These are phyloP conservation scores for Ramalina intermedia DNA, from an alignment of 495 filamentous ascomycete species.

Conservation along the genomic window DNA sequence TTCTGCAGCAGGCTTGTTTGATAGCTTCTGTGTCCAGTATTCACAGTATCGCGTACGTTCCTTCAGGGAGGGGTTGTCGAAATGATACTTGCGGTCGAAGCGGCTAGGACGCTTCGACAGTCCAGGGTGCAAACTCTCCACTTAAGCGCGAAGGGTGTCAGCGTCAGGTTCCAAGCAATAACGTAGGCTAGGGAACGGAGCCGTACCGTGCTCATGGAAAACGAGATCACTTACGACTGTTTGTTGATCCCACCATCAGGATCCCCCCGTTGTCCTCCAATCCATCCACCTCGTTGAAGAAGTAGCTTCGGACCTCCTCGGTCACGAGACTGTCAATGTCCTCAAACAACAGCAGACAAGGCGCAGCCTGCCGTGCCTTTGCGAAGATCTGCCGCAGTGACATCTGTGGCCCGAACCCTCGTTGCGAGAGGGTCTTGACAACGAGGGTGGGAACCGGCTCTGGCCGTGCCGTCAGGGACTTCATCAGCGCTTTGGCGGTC, in stretches of 20 bases:
- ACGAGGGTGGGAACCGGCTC: slow-evolving; percentile 35
- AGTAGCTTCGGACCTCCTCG: slow-evolving; percentile 39
- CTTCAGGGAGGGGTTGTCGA: slow-evolving; percentile 35
- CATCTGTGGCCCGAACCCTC: not conserved
- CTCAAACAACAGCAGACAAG: slow-evolving; percentile 42
- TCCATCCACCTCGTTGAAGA: slow-evolving; percentile 58
- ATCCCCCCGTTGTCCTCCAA: slow-evolving; percentile 52
- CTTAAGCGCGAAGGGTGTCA: not conserved
- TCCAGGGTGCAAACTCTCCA: slow-evolving; percentile 42
- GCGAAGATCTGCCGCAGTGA: slow-evolving; percentile 26
- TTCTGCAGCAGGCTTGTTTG: slow-evolving; percentile 11
- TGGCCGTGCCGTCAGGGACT: slow-evolving; percentile 29
- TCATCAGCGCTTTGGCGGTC: slow-evolving; percentile 51
- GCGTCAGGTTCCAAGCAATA: not conserved
- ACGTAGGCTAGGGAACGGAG: not conserved
- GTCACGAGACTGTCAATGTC: slow-evolving; percentile 49
- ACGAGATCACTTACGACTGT: slow-evolving; percentile 26
- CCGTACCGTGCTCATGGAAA: too few relatives aligned
- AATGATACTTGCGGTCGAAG: slow-evolving; percentile 51
- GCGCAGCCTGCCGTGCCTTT: slow-evolving; percentile 29
- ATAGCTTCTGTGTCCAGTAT: slow-evolving; percentile 31
- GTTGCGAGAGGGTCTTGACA: slow-evolving; percentile 32
- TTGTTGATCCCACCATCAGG: slow-evolving; percentile 48
- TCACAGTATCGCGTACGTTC: slow-evolving; percentile 41
- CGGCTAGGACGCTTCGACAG: slow-evolving; percentile 48